Conservation (phyloP, 306 rosid genomes). For the Pueraria montana region DNA sequence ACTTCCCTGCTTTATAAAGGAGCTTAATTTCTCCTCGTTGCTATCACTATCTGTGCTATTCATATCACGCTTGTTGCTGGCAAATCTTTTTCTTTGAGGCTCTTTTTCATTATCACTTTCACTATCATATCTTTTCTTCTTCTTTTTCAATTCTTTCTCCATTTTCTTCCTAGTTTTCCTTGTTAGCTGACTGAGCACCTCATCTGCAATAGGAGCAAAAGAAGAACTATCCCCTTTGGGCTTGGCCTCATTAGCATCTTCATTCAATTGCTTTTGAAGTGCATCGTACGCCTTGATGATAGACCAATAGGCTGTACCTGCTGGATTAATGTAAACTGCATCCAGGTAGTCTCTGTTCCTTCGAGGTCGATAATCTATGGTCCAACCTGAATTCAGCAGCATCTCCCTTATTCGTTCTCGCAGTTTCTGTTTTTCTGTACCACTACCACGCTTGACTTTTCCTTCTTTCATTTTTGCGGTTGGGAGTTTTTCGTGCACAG, state of each 20-base stretch:
- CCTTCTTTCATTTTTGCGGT: slow-evolving; percentile 65
- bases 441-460: slow-evolving; percentile 87
- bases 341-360: slow-evolving; percentile 96
- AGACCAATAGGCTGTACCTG: slow-evolving; percentile 98
- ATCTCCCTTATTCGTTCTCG: slow-evolving; percentile 88
- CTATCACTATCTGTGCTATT: slow-evolving; percentile 76
- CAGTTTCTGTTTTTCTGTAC: slow-evolving; percentile 95
- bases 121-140: slow-evolving; percentile 55
- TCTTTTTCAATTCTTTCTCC: slow-evolving; percentile 85
- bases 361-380: slow-evolving; percentile 93
- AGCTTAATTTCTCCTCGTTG: slow-evolving; percentile 86
- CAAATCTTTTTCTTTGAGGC: slow-evolving; percentile 54
- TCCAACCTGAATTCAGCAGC: slow-evolving; percentile 92
- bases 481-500: slow-evolving; percentile 65
- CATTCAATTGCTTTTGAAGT: slow-evolving; percentile 84
- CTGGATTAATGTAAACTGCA: slow-evolving; percentile 91
- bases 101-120: slow-evolving; percentile 70
- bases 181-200: slow-evolving; percentile 86
- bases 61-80: slow-evolving; percentile 60
- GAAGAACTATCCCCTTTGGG: slow-evolving; percentile 68
- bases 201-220: slow-evolving; percentile 78
- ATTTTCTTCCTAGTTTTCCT: slow-evolving; percentile 95
- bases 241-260: slow-evolving; percentile 64
- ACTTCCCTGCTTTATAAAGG: slow-evolving; percentile 83
- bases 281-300: slow-evolving; percentile 98